A percentile compares a stretch with the other conserved stretches of the same genome.
These are phyloP conservation scores for Leishmania gerbilli DNA, from an alignment of 208 protist genomes.

Conservation along the genomic window DNA sequence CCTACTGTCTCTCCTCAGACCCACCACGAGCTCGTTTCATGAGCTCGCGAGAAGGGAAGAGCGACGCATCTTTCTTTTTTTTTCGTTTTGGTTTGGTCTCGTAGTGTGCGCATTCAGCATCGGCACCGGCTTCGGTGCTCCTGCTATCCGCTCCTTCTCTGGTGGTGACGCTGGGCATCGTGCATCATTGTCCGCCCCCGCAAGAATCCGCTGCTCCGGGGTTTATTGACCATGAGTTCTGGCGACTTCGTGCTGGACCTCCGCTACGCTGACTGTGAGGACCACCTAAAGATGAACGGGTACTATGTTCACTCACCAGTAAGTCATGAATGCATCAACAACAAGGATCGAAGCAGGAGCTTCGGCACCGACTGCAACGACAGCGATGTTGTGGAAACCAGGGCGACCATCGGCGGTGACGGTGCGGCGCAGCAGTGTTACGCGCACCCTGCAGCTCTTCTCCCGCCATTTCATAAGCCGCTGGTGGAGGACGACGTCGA, in stretches of 20 bases:
- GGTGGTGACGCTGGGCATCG: background rate
- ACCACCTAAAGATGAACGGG: conserved; percentile 17
- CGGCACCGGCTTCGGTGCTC: background rate
- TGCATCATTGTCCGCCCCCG: background rate
- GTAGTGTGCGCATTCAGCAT: background rate
- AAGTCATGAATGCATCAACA: conserved; percentile 9
- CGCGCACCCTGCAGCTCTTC: background rate
- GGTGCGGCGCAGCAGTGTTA: background rate
- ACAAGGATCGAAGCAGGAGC: conserved; percentile 13
- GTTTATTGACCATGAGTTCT: background rate
- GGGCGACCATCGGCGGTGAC: background rate
- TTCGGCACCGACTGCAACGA: background rate
- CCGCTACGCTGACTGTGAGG: conserved; percentile 9
- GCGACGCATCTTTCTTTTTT: background rate
- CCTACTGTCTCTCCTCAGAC: background rate
- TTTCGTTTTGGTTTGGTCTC: background rate
- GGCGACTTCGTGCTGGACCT: conserved; percentile 5
- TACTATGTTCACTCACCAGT: conserved; percentile 19
- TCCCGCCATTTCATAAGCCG: conserved; percentile 1
- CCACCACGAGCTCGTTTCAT: background rate
- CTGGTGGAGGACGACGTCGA: conserved; percentile 34
- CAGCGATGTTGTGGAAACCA: background rate
- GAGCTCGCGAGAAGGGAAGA: background rate
- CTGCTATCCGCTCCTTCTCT: background rate
- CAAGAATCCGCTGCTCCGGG: background rate